Evolutionary conservation across 139 green algal species (phyloP), one percentile per base, ranked within the genome.

Genomic region (Spirogloea muscicola): DNA sequence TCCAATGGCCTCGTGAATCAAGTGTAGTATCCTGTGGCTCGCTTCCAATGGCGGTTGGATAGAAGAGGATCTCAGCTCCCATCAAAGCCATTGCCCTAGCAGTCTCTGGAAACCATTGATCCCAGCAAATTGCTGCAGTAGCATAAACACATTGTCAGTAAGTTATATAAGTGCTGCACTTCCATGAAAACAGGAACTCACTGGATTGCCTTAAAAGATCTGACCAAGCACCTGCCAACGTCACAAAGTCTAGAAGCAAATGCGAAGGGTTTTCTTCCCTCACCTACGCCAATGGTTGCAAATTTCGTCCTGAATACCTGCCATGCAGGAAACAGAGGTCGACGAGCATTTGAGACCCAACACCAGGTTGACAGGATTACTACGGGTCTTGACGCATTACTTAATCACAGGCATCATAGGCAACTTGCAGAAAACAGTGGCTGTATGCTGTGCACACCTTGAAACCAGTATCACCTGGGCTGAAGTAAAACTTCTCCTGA

Each of bases 401-500:
- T n/a, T n/a, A n/a, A n/a, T n/a, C n/a, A n/a, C n/a, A n/a, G n/a
- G n/a, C n/a, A n/a, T n/a, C n/a, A n/a, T n/a, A 36, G 5, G 29
- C 0, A 44, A 42, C 9, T 41, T 33, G 27, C n/a, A 25, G 31
- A 64, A 64, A 42, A 42, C 33, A 64, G 57, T 64, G 55, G 21
- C 38, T 37, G 3, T 25, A 31, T 63, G 55, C 9, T 2, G n/a
- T n/a, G 44, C 41, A 31, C 34, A 82, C 74, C 49, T 82, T 82
- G 51, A 82, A 82, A 27, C 79, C 79, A 4, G 79, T 84, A 41
- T 85, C 76, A 5, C 79, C 79, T 16, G 79, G 79, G 16, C 16
- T 75, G 49, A 85, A 85, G 77, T 85, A 84, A 42, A 84, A 84
- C 76, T 84, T 84, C 39, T 84, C 74, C 48, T 82, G 62, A 36